These are phyloP conservation scores for Trichosporon sp. DNA, from an alignment of 1,284 basidiomycete species.

Conservation along the genomic window DNA sequence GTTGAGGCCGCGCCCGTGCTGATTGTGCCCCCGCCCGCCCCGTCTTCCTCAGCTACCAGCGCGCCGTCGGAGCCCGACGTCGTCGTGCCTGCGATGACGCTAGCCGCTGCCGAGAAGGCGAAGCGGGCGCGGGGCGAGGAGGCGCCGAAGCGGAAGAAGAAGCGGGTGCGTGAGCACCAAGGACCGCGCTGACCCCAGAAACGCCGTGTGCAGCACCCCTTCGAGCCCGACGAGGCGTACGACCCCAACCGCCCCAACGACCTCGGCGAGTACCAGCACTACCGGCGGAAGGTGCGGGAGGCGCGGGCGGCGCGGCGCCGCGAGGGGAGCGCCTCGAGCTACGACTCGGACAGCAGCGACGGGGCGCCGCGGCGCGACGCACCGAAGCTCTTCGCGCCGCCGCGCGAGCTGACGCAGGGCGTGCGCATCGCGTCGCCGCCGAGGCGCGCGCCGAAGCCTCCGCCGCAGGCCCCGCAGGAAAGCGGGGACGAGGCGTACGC, in stretches of 20 bases:
- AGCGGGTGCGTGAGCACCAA: slow-evolving; percentile 27
- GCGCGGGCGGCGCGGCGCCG: slow-evolving; percentile 31
- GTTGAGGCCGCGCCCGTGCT: slow-evolving; percentile 13
- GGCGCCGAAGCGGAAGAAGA: slow-evolving; percentile 37
- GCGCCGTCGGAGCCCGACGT: neutral
- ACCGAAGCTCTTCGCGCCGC: slow-evolving; percentile 46
- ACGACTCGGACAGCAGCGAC: slow-evolving; percentile 44
- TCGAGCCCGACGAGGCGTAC: slow-evolving; percentile 47
- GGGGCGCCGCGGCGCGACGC: slow-evolving; percentile 46
- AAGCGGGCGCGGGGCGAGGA: slow-evolving; percentile 23
- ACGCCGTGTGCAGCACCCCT: slow-evolving; percentile 31
- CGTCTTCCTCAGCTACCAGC: neutral
- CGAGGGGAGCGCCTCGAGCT: slow-evolving; percentile 26
- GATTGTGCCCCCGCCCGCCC: neutral
- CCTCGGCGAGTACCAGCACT: slow-evolving; percentile 46
- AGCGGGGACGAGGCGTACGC: slow-evolving; percentile 44
- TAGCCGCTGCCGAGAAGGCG: slow-evolving; percentile 25
- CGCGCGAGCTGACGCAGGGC: slow-evolving; percentile 25
- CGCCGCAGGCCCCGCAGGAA: slow-evolving; percentile 6
- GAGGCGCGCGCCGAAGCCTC: neutral
- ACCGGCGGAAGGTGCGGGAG: slow-evolving; percentile 37
- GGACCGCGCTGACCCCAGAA: slow-evolving; percentile 4
- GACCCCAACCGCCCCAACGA: slow-evolving; percentile 49
- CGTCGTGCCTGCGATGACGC: slow-evolving; percentile 44
- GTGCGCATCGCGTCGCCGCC: neutral